Evolutionary conservation across 169 alveolate genomes (phyloP), one percentile per base, ranked within the genome.

Genomic region (Plasmodium adleri): DNA sequence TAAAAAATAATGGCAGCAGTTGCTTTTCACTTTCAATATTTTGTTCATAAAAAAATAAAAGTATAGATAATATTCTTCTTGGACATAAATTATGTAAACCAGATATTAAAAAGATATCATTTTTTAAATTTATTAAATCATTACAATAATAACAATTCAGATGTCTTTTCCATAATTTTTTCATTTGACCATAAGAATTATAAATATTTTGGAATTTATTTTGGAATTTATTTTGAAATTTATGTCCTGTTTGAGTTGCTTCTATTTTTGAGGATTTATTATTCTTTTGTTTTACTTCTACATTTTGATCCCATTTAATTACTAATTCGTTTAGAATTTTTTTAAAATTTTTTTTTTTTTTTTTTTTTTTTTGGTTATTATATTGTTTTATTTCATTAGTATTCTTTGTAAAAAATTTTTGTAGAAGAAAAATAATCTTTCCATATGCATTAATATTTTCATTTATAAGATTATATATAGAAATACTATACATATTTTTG

Each of bases 51-150:
- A 49, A 78, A 70, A 78, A 78, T 7, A 78, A 10, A 1, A 78
- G 66, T 6, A 78, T 66, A 13, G 89, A 78, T 28, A 78, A 26
- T 7, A 78, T 45, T 45, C 89, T 78, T 5, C 89, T 47, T 1
- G 89, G 89, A 32, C 89, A 78, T 15, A 78, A 78, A 32, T 78
- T 78, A 43, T 78, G 89, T 28, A 78, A 71, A 3, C 89, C 89
- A 9, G 89, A 62, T 12, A 78, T 66, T 7, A 15, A 49, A 26
- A 78, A 78, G 13, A 78, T 78, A 8, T 50, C 10, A n/a, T 66
- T 78, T 8, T 78, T 78, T 45, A 78, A 45, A n/a, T 66, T 78
- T 17, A 78, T 49, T 24, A 78, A 28, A 43, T 78, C 89, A 15
- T 58, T 78, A n/a, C 89, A 78, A 24, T 78, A 78, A 49, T 66